Base-by-base conservation (phyloP, 2,329 filamentous ascomycete genomes). In the Pyrenophora graminea region DNA sequence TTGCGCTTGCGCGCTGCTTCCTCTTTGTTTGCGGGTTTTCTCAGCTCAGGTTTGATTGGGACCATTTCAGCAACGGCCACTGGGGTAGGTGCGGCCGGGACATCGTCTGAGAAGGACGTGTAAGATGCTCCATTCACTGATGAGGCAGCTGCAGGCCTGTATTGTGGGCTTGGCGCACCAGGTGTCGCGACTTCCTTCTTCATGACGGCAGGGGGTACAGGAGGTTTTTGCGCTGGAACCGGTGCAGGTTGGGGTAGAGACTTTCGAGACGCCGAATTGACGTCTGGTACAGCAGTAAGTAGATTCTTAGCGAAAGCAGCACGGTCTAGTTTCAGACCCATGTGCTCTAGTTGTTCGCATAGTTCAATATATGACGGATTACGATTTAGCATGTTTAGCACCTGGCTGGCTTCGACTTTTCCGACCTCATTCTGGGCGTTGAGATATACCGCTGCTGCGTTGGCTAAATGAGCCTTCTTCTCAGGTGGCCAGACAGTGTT, bases 281-380 rank as follows among this genome's bases (percentile, higher is more conserved):
- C 62, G 53, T 79, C 75, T 9, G 79, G 76, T 0, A 79, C 74
- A 21, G 75, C 74, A 33, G 68, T 64, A 6, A 82, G 72, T 13
- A 85, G 64, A 53, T 75, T 76, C 55, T 79, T 75, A 9, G 83
- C 83, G 40, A 85, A 80, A 0, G 74, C 68, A 5, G 79, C 77
- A 46, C 81, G 74, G 55, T 84, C 79, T 30, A 85, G 71, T 27
- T 66, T 72, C 13, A 83, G 69, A 0, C 78, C 79, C 58, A 74
- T 74, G 1, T 58, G 62, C 54, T 85, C 82, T 4, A 85, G 66
- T 39, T 74, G 71, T 52, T 81, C 76, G 59, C 83, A 85, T 2
- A 85, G 67, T 43, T 81, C 75, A 51, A 79, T 76, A 55, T 85
- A 85, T 2, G 76, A 81, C 2, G 82, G 81, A 56, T 84, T 83